Conservation (phyloP, 2,329 filamentous ascomycete genomes). For the Hypoxylon sp. region DNA sequence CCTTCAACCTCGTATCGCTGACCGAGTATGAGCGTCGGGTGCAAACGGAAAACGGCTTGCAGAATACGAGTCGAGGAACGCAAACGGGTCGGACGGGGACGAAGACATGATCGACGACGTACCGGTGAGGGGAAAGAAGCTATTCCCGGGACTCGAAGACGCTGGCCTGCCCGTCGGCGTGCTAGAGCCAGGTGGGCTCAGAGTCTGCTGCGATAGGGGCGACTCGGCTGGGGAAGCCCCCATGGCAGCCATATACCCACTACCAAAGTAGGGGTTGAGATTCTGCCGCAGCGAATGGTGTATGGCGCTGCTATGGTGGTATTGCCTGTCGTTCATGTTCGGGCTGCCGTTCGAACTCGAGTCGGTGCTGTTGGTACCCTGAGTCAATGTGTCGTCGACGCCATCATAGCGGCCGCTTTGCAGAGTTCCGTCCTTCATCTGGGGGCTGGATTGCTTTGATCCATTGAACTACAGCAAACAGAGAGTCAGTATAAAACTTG, state of each 20-base stretch:
- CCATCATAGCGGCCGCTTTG: conserved; percentile 55
- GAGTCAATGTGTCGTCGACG: conserved; percentile 46
- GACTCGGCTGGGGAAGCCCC: conserved; percentile 48
- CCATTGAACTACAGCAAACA: conserved; percentile 61
- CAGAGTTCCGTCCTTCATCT: conserved; percentile 58
- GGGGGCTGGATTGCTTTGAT: conserved; percentile 63
- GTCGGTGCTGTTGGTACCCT: conserved; percentile 47
- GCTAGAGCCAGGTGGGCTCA: conserved; percentile 46
- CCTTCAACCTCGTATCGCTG: conserved; percentile 55
- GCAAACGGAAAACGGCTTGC: conserved; percentile 59
- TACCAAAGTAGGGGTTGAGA: conserved; percentile 49
- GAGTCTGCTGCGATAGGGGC: conserved; percentile 42
- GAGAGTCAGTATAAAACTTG: conserved; percentile 36
- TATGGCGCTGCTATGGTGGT: conserved; percentile 46
- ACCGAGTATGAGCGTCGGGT: conserved; percentile 58
- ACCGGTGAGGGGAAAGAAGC: conserved; percentile 57
- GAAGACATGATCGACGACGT: conserved; percentile 39
- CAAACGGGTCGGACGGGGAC: conserved; percentile 28
- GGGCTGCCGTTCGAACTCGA: conserved; percentile 52
- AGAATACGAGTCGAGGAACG: conserved; percentile 49
- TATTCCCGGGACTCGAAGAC: conserved; percentile 56
- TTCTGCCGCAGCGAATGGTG: conserved; percentile 54
- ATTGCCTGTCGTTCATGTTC: conserved; percentile 46
- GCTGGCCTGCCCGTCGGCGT: conserved; percentile 50
- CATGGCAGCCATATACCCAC: conserved; percentile 41